Evolutionary conservation across 2,329 filamentous ascomycete genomes (phyloP).

Genomic region (Diaporthe sp.): DNA sequence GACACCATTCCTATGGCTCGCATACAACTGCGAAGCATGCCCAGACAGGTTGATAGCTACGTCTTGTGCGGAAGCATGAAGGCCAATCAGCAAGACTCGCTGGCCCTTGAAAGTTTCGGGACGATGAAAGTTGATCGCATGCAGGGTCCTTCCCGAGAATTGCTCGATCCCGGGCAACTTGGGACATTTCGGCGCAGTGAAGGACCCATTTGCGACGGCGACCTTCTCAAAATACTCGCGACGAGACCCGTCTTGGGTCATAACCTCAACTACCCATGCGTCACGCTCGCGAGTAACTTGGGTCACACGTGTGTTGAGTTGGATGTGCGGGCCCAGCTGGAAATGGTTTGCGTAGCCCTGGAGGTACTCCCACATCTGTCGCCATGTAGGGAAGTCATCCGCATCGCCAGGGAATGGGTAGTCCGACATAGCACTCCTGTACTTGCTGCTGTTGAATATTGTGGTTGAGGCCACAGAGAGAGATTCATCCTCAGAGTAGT

Average conservation of each 20-base stretch:
- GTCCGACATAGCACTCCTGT: conserved; percentile 30
- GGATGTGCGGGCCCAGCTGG: conserved; percentile 12
- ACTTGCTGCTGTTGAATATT: conserved; percentile 34
- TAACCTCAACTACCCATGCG: conserved; percentile 2
- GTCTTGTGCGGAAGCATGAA: conserved; percentile 33
- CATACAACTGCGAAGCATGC: conserved; percentile 29
- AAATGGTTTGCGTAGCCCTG: conserved; percentile 33
- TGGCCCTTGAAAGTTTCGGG: conserved; percentile 26
- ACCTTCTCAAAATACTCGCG: conserved; percentile 11
- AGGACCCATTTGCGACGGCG: conserved; percentile 11
- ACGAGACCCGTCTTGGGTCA: neutral
- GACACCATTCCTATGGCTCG: conserved; percentile 16
- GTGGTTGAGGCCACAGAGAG: conserved; percentile 32
- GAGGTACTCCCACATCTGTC: conserved; percentile 22
- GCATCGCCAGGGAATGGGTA: conserved; percentile 28
- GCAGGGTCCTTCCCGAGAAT: conserved; percentile 27
- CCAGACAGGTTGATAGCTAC: conserved; percentile 17
- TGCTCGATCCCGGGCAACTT: conserved; percentile 29
- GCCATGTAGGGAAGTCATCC: conserved; percentile 30
- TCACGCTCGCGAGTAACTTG: neutral
- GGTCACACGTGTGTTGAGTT: conserved; percentile 4
- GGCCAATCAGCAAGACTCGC: conserved; percentile 31
- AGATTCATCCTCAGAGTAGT: conserved; percentile 24
- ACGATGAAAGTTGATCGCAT: conserved; percentile 31
- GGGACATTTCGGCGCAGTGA: neutral